Conservation (phyloP, 495 filamentous ascomycete species). For the Xylaria cubensis region DNA sequence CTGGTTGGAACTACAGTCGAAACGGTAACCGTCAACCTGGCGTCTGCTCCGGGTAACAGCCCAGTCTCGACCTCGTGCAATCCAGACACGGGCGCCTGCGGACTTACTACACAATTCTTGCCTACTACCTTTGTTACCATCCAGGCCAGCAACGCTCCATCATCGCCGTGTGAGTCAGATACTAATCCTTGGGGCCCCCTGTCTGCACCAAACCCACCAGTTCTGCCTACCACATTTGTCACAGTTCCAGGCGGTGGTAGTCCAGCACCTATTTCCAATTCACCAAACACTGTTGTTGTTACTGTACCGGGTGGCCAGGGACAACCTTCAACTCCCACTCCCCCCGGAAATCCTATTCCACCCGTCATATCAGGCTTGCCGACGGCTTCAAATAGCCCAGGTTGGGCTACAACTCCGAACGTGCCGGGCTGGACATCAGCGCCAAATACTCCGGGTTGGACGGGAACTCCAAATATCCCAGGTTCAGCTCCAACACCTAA, state of each 20-base stretch:
- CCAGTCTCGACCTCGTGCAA: slow-evolving; percentile 7
- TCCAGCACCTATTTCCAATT: slow-evolving; percentile 7
- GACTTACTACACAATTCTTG: slow-evolving; percentile 4
- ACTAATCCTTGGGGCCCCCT: slow-evolving; percentile 24
- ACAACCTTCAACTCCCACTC: background rate
- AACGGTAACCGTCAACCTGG: slow-evolving; percentile 18
- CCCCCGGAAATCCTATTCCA: background rate
- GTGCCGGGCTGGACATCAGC: background rate
- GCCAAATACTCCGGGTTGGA: background rate
- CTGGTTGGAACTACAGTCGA: slow-evolving; percentile 21
- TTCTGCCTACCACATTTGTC: slow-evolving; percentile 14
- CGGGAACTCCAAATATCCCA: slow-evolving; percentile 3
- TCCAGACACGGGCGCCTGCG: slow-evolving; percentile 13
- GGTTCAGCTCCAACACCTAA: slow-evolving; percentile 2
- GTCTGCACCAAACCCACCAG: slow-evolving; percentile 12
- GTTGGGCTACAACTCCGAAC: background rate
- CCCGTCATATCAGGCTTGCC: background rate
- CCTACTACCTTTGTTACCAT: slow-evolving; percentile 31
- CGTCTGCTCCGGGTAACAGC: slow-evolving; percentile 14
- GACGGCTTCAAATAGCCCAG: background rate
- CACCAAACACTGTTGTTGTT: slow-evolving; percentile 7
- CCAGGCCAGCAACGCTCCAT: slow-evolving; percentile 14
- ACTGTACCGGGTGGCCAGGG: slow-evolving; percentile 17
- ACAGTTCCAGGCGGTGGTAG: slow-evolving; percentile 4
- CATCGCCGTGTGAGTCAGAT: slow-evolving; percentile 15